phyloP scores from a whole-genome alignment of 495 filamentous ascomycete genomes.

The Cetradonia linearis region DNA sequence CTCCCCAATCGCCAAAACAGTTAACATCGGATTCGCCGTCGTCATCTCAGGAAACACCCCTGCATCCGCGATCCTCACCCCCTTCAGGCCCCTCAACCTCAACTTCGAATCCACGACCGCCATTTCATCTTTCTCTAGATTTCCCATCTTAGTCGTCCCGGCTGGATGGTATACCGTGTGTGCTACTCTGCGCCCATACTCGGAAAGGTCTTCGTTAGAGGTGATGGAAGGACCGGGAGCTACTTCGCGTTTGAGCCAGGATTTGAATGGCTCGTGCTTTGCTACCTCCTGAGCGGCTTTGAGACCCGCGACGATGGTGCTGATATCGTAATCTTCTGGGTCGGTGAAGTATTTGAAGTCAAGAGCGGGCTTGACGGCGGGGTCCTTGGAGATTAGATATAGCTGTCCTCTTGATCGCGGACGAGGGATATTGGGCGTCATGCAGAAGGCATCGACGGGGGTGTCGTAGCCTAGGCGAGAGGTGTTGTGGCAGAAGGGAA shows the following conservation, averaged over 20 bases:
- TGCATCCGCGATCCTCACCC: constrained; percentile 54
- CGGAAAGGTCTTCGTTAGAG: constrained; percentile 59
- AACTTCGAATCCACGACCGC: constrained; percentile 53
- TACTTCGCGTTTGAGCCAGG: constrained; percentile 72
- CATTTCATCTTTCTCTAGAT: constrained; percentile 48
- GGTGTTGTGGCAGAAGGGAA: constrained; percentile 67
- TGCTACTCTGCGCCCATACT: constrained; percentile 64
- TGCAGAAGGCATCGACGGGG: constrained; percentile 73
- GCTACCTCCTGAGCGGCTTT: constrained; percentile 62
- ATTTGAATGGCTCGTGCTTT: constrained; percentile 57
- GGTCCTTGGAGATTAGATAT: constrained; percentile 61
- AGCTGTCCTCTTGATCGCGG: constrained; percentile 64
- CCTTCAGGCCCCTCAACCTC: constrained; percentile 46
- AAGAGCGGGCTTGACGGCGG: constrained; percentile 63
- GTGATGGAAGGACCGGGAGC: constrained; percentile 60
- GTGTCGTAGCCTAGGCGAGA: constrained; percentile 62
- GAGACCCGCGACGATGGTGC: constrained; percentile 70
- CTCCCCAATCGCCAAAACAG: constrained; percentile 55
- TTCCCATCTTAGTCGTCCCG: constrained; percentile 81
- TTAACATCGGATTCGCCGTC: constrained; percentile 58
- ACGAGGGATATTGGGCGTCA: constrained; percentile 83
- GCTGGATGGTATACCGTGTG: constrained; percentile 83
- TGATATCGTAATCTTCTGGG: constrained; percentile 70
- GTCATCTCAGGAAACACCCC: constrained; percentile 61
- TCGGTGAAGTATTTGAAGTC: constrained; percentile 89